Percentiles rank a stretch among this genome's conserved stretches.
Conservation (phyloP, 805 yeast species). For the Candida pseudofarinosa region DNA sequence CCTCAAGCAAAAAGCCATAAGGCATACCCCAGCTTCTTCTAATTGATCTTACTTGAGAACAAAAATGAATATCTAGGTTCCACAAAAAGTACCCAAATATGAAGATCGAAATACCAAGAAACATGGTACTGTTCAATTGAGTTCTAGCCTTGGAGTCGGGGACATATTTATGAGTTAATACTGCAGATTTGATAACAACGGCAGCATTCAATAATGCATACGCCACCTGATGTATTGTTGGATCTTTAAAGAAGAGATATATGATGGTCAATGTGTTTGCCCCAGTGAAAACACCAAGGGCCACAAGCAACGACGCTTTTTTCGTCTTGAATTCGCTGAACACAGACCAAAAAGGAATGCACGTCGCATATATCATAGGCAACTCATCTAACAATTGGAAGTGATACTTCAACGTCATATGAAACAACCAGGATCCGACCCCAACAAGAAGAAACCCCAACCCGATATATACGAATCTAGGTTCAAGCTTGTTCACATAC, state of each 20-base stretch:
- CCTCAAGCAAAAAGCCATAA: conserved; percentile 78
- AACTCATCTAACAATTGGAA: conserved; percentile 91
- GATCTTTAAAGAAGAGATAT: conserved; percentile 71
- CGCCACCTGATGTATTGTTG: conserved; percentile 83
- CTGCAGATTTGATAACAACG: conserved; percentile 59
- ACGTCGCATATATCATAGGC: conserved; percentile 98
- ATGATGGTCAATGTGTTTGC: conserved; percentile 64
- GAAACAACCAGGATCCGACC: conserved; percentile 91
- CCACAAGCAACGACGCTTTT: conserved; percentile 42
- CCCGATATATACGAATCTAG: conserved; percentile 65
- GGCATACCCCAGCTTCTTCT: conserved; percentile 77
- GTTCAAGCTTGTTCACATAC: conserved; percentile 56
- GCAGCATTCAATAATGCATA: conserved; percentile 76
- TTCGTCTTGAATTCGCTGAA: conserved; percentile 53
- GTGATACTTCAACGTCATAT: conserved; percentile 88
- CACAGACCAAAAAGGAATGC: conserved; percentile 87
- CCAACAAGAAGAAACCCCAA: conserved; percentile 88
- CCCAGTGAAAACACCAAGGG: conserved; percentile 43
- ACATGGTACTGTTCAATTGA: conserved; percentile 54
- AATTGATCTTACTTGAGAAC: conserved; percentile 51
- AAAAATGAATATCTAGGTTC: conserved; percentile 85
- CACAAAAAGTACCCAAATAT: conserved; percentile 75
- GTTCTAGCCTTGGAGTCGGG: conserved; percentile 41
- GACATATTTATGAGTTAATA: conserved; percentile 51
- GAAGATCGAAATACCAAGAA: conserved; percentile 59